Evolutionary conservation across 2,329 filamentous ascomycete species (phyloP).

Genomic region (Magnaporthiopsis rhizophila): DNA sequence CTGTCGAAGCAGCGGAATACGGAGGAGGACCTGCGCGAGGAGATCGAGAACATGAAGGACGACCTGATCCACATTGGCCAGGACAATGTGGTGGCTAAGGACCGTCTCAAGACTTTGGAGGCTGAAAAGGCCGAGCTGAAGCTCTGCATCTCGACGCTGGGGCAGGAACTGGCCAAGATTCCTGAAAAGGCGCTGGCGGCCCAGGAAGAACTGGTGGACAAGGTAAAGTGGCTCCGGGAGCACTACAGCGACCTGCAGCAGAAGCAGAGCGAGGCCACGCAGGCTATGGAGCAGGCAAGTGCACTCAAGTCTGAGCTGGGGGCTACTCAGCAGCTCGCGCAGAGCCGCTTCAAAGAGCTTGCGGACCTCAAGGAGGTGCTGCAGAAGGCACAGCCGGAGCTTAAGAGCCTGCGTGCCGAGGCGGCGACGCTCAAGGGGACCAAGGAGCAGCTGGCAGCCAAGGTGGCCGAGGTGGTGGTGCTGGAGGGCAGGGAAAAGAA

Average conservation of each 20-base stretch:
- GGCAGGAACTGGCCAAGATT: conserved; percentile 53
- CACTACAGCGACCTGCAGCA: conserved; percentile 62
- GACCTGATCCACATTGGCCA: conserved; percentile 72
- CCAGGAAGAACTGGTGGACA: conserved; percentile 40
- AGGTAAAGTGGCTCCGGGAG: conserved; percentile 47
- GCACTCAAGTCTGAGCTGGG: conserved; percentile 74
- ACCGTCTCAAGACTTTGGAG: conserved; percentile 63
- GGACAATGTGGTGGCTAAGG: conserved; percentile 76
- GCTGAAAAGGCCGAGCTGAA: conserved; percentile 60
- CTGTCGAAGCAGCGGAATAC: conserved; percentile 63
- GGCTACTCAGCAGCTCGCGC: conserved; percentile 78
- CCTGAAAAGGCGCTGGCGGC: neutral
- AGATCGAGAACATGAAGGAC: conserved; percentile 77
- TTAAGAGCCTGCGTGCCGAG: conserved; percentile 71
- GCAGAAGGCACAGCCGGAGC: conserved; percentile 78
- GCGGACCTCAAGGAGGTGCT: conserved; percentile 71
- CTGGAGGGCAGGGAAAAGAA: conserved; percentile 80
- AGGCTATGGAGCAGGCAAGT: conserved; percentile 31
- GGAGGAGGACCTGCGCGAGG: conserved; percentile 73
- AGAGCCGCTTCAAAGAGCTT: conserved; percentile 81
- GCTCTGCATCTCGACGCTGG: conserved; percentile 56
- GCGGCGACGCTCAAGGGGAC: conserved; percentile 63
- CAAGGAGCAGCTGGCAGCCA: conserved; percentile 63
- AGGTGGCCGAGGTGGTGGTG: conserved; percentile 55
- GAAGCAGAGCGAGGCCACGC: conserved; percentile 28